Evolutionary conservation across 345 rosid genomes (phyloP), one percentile per base, ranked within the genome.

Genomic region (Arabis alpina): DNA sequence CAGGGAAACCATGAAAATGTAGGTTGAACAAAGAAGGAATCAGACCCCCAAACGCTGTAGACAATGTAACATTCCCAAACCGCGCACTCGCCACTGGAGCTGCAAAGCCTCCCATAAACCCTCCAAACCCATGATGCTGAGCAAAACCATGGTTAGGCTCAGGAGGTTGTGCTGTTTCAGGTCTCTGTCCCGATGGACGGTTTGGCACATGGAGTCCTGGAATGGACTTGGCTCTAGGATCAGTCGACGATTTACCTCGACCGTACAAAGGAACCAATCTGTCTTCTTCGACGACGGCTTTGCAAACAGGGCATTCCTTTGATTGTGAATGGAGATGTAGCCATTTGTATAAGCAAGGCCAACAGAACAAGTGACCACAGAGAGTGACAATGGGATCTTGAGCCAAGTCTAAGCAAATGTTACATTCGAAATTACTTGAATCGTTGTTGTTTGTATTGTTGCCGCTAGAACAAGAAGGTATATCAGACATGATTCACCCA

Each of bases 311-410:
- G 34, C 99, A 95, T 64, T 92, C 98, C 16, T 64, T 74, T 1
- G 89, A 87, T 10, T 80, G 82, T 1, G 98, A 92, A 66, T 95
- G 99, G 56, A 81, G 64, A 27, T 87, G 91, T n/a, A 92, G 92
- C 99, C 99, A 95, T 77, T 87, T 92, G 79, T 95, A 95, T 43
- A 95, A 89, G 71, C 99, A 95, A 50, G 99, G 99, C 99, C 99
- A 95, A 68, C 98, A 95, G 79, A 88, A 95, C 60, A 95, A 90
- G 79, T 95, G 99, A 39, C 99, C 99, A 50, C 99, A 95, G 58
- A 95, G 78, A 54, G 99, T 95, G 11, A 95, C 98, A 73, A 95
- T 92, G 0, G 99, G 99, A 66, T 95, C 97, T 82, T 95, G 99
- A 54, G 99, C 97, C 72, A 92, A 84, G 78, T 95, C 99, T 13